Evolutionary conservation across 169 alveolate species (phyloP), one percentile per base, ranked within the genome.

Genomic region (Amoebophrya sp.): DNA sequence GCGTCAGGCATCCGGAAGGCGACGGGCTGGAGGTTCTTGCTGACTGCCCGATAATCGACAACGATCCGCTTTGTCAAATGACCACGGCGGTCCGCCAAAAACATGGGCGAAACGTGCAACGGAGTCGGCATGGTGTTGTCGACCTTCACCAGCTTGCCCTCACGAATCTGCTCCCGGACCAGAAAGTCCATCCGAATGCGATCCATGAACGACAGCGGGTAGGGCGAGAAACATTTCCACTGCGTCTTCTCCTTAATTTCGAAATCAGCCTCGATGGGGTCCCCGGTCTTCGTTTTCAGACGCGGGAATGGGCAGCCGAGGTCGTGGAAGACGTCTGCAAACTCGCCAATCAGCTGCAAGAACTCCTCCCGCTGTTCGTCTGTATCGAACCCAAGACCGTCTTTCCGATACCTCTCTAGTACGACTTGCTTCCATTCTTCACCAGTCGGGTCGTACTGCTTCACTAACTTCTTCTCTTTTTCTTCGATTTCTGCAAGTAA

Each of bases 1-100:
- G 83, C 83, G 32, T 66, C 83, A 25, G 83, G 83, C 83, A 66
- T 66, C 35, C 83, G 83, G 35, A 66, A 66, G 18, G 83, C 83
- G 83, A 25, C 35, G 18, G 12, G 0, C 32, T 7, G 1, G 35
- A 66, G 18, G 32, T 66, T 66, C 32, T 66, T 66, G 32, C 83
- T 66, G 32, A 66, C 83, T 25, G 83, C 83, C 83, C 83, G 12
- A 25, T n/a, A 66, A 66, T 66, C 83, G 38, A 25, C 83, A 2
- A 66, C 83, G 32, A 66, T 66, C 10, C 83, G 12, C 83, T 66
- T 66, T 18, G 83, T 66, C 29, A 66, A n/a, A 25, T 66, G 83
- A 3, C 83, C 83, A 0, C 18, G 1, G 12, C 83, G 12, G 35
- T 66, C 83, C 29, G 83, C 83, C 29, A 18, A 66, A n/a, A 66